Base-by-base conservation (phyloP, 1,284 basidiomycete species). In the Cryptococcus sp. region DNA sequence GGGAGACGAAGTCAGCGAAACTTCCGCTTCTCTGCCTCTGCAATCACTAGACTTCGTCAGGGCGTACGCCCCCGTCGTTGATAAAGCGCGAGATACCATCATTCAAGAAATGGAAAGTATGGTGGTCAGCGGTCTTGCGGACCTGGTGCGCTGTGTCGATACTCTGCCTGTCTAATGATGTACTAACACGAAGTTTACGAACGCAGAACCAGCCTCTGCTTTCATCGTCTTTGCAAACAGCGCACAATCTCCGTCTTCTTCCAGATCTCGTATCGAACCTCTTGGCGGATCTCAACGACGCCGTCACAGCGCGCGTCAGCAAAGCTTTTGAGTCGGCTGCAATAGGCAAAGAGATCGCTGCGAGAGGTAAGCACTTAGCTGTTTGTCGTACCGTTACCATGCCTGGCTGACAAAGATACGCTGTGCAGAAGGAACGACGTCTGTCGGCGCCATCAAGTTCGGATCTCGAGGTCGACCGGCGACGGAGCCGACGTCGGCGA, bases 201-300 rank as follows among this genome's bases (percentile, higher is more conserved):
- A 7, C 20, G 10, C 60, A 94, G 91, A 90, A 96, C 69, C 91
- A 91, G 77, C 86, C 91, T 1, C 80, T 95, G 23, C 83, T 99
- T 1, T 90, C 91, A 0, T 91, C 91, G 3, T 91, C 92, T 0
- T 83, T 98, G 8, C 95, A 98, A 81, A 96, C 93, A 0, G 93
- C 94, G 2, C 90, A 92, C 78, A 97, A 97, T 74, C 84, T 99
- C 7, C 84, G 88, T 23, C 86, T 91, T 7, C 82, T 98, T 3
- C 90, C 93, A 0, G 83, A 86, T 20, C 84, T 97, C 3, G 90
- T 97, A 1, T 85, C 88, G 59, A 86, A 87, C 58, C 84, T 97
- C 0, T 81, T 96, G 16, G 79, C 81, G 5, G 91, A 96, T 72
- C 81, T 97, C 13, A 91, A 88, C 23, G 87, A 92, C 56, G 88